Percentiles rank a stretch among this genome's conserved stretches.
phyloP scores from a whole-genome alignment of 1,284 basidiomycete species.

The Hymenochaete sp. region DNA sequence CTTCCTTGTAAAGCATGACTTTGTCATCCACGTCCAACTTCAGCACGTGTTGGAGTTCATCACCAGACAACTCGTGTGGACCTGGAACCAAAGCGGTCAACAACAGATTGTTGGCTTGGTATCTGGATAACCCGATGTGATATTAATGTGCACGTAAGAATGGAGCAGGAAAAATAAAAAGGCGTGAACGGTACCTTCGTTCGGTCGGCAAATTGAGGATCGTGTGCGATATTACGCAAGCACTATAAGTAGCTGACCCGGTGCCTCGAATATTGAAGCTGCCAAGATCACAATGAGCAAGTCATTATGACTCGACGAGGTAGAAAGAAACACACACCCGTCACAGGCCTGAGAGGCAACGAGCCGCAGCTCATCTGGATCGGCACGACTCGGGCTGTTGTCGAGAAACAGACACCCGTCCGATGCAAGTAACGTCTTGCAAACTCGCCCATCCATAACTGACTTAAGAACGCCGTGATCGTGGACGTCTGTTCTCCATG shows the following conservation, averaged over 20 bases:
- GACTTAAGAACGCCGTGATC: not conserved
- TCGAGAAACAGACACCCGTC: slow-evolving; percentile 17
- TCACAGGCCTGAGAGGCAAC: slow-evolving; percentile 12
- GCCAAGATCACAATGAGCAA: not conserved
- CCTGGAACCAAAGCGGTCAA: slow-evolving; percentile 14
- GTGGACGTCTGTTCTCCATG: not conserved
- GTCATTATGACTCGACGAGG: not conserved
- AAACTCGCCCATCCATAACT: slow-evolving; percentile 15
- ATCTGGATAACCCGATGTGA: slow-evolving; percentile 13
- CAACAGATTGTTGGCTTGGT: slow-evolving; percentile 14
- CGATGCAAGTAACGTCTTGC: slow-evolving; percentile 13
- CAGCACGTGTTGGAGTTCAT: slow-evolving; percentile 14
- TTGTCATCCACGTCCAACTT: slow-evolving; percentile 8
- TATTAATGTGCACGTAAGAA: too few relatives aligned
- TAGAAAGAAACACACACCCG: slow-evolving; percentile 7
- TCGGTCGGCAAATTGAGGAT: not conserved
- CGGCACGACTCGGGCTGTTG: not conserved
- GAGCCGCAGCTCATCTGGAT: slow-evolving; percentile 14
- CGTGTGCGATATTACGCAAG: slow-evolving; percentile 3
- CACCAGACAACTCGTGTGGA: slow-evolving; percentile 11
- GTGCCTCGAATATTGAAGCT: slow-evolving; percentile 7
- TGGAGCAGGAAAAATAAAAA: slow-evolving; percentile 9
- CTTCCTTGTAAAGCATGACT: slow-evolving; percentile 5
- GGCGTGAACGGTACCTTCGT: slow-evolving; percentile 2
- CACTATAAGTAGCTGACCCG: slow-evolving; percentile 1